Evolutionary conservation across 768 basidiomycete genomes (phyloP).

Genomic region (Pleurotus ostreatus): DNA sequence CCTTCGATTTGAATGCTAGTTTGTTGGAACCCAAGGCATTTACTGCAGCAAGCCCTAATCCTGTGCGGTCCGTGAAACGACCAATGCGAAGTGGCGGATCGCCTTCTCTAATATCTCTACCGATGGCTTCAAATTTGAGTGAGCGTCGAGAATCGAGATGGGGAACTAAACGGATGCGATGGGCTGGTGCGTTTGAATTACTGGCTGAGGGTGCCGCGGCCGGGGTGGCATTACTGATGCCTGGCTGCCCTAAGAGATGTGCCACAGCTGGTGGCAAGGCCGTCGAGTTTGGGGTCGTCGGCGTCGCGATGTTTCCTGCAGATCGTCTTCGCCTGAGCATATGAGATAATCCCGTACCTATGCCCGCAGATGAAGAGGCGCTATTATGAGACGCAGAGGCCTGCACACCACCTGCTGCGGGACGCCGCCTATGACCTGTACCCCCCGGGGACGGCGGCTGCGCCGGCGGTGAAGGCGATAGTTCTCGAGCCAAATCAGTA

Average conservation of each 20-base stretch:
- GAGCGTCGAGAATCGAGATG: slow-evolving; percentile 89
- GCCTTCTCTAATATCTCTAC: slow-evolving; percentile 72
- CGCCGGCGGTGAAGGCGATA: slow-evolving; percentile 39
- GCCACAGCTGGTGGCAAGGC: slow-evolving; percentile 6
- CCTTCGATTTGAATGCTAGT: slow-evolving; percentile 93
- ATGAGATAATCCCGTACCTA: slow-evolving; percentile 46
- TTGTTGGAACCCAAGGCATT: slow-evolving; percentile 74
- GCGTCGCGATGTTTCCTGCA: slow-evolving; percentile 45
- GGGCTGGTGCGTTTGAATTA: slow-evolving; percentile 22
- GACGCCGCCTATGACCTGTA: slow-evolving; percentile 32
- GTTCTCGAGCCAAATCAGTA: slow-evolving; percentile 30
- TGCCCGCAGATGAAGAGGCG: slow-evolving; percentile 14
- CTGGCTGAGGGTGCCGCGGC: slow-evolving; percentile 18
- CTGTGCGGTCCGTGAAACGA: slow-evolving; percentile 87
- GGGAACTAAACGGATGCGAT: slow-evolving; percentile 91
- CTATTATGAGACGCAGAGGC: slow-evolving; percentile 29
- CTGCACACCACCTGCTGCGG: slow-evolving; percentile 29
- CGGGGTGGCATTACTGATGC: slow-evolving; percentile 6
- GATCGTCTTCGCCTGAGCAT: slow-evolving; percentile 70
- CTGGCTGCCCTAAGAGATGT: background rate
- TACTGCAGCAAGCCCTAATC: slow-evolving; percentile 58
- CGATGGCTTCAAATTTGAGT: slow-evolving; percentile 89
- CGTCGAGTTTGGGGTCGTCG: slow-evolving; percentile 13
- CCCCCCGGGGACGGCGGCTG: slow-evolving; percentile 24
- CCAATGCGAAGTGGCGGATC: slow-evolving; percentile 81